A percentile compares a stretch with the other conserved stretches of the same genome.
Conservation (phyloP, 1,284 basidiomycete species). For the Pseudozyma tsukubaensis region DNA sequence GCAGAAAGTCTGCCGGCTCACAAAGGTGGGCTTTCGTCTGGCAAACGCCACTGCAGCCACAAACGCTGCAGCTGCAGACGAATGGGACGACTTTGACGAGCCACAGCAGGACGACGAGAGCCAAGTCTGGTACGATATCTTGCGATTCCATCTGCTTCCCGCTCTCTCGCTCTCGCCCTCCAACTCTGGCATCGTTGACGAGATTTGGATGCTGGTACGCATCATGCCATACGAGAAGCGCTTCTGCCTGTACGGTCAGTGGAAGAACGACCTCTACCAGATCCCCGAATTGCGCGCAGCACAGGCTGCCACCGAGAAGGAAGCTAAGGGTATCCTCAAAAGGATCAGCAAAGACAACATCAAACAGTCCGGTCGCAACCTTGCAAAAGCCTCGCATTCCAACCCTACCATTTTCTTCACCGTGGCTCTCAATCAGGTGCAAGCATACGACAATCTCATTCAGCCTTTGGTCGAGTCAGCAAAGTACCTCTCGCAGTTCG, state of each 20-base stretch:
- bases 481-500: slow-evolving; percentile 88
- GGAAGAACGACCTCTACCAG: slow-evolving; percentile 78
- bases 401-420: slow-evolving; percentile 93
- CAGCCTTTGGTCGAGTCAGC: slow-evolving; percentile 89
- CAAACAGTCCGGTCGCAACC: slow-evolving; percentile 82
- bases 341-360: slow-evolving; percentile 75
- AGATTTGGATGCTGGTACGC: slow-evolving; percentile 74
- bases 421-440: slow-evolving; percentile 90
- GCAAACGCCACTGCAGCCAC: slow-evolving; percentile 25
- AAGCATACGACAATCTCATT: slow-evolving; percentile 95
- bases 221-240: slow-evolving; percentile 82
- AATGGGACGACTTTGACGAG: slow-evolving; percentile 26
- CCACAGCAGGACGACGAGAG: slow-evolving; percentile 54
- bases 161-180: slow-evolving; percentile 83
- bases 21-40: slow-evolving; percentile 43
- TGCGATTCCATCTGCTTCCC: slow-evolving; percentile 85
- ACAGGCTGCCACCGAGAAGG: slow-evolving; percentile 73
- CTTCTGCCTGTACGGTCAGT: slow-evolving; percentile 93
- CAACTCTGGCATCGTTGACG: slow-evolving; percentile 74
- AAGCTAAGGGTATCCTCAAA: slow-evolving; percentile 69
- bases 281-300: slow-evolving; percentile 69
- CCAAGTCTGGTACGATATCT: slow-evolving; percentile 79
- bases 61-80: slow-evolving; percentile 7
- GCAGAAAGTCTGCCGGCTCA: slow-evolving; percentile 62
- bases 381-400: slow-evolving; percentile 93